Base-by-base conservation (phyloP, 768 basidiomycete genomes). In the Trichaptum fuscoviolaceum region DNA sequence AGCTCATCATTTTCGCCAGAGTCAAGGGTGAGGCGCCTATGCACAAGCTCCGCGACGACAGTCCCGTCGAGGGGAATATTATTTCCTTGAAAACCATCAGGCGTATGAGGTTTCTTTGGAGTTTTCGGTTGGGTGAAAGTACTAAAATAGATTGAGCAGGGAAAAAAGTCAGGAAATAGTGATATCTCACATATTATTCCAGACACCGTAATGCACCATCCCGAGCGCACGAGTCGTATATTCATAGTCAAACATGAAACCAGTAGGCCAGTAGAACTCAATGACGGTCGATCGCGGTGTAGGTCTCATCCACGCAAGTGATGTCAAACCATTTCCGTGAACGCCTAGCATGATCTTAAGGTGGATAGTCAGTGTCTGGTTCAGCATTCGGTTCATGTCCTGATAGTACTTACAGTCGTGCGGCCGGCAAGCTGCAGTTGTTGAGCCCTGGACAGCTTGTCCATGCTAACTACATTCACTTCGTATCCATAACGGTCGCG, bases 341-440 rank as follows among this genome's bases (percentile, higher is more conserved):
- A 96, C 90, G 66, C 95, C 95, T 84, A 96, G 89, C 88, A 96
- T 85, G 71, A 96, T 93, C 95, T 96, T 64, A n/a, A 71, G 35
- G 15, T 34, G 23, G 36, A 61, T 58, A 26, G 18, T 23, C 0
- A 15, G n/a, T 34, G 25, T n/a, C 59, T 0, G 1, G 18, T 57
- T 12, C 23, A 87, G 63, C 10, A 52, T 18, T 65, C 23, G 71
- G 35, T 12, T 27, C 25, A 34, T 26, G 26, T 67, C 8, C 63
- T 26, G 36, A 63, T 0, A 27, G 25, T 42, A 26, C 87, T 71
- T 73, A 95, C 92, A 62, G 95, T 97, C 1, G 95, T 94, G 68
- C 93, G 82, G 2, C 87, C 92, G 10, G 95, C 89, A 2, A 98
- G 77, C 63, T 78, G 76, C 65, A 98, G 82, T 74, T 98, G 95